Percentiles rank a stretch among this genome's conserved stretches.
phyloP scores from a whole-genome alignment of 2,329 filamentous ascomycete genomes.

The Penicillium fuscoglaucum region DNA sequence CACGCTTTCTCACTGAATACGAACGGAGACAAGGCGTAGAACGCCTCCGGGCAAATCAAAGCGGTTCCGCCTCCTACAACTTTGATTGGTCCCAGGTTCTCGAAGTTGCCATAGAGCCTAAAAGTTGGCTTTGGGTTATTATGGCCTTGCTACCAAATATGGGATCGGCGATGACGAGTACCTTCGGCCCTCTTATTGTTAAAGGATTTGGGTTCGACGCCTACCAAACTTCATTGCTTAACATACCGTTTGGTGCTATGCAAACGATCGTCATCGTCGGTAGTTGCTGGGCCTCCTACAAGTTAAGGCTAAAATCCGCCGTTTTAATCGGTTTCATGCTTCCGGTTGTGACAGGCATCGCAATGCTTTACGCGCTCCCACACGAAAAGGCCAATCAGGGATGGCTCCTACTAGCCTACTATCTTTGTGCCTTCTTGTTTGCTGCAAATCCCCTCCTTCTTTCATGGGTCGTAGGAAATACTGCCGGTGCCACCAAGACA shows the following conservation, averaged over 20 bases:
- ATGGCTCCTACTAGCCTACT: background rate
- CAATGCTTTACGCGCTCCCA: background rate
- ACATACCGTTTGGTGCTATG: background rate
- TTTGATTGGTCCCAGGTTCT: background rate
- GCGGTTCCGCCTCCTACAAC: background rate
- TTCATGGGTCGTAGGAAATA: background rate
- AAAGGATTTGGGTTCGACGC: background rate
- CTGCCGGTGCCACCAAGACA: background rate
- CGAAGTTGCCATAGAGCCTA: background rate
- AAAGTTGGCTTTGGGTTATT: background rate
- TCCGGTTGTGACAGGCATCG: background rate
- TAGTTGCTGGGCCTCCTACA: background rate
- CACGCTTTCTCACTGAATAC: background rate
- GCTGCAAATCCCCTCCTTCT: background rate
- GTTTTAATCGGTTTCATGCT: background rate
- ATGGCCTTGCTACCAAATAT: background rate
- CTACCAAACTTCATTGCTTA: background rate
- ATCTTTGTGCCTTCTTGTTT: background rate
- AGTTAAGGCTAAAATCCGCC: background rate
- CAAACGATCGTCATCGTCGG: background rate
- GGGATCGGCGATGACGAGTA: conserved; percentile 1
- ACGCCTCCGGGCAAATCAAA: background rate
- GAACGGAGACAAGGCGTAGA: background rate
- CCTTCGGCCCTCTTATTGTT: background rate
- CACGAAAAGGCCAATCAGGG: background rate